A percentile compares a stretch with the other conserved stretches of the same genome.
These are phyloP conservation scores for Brachypodium distachyon DNA, from an alignment of 202 grass and related monocot genomes.

Conservation along the genomic window DNA sequence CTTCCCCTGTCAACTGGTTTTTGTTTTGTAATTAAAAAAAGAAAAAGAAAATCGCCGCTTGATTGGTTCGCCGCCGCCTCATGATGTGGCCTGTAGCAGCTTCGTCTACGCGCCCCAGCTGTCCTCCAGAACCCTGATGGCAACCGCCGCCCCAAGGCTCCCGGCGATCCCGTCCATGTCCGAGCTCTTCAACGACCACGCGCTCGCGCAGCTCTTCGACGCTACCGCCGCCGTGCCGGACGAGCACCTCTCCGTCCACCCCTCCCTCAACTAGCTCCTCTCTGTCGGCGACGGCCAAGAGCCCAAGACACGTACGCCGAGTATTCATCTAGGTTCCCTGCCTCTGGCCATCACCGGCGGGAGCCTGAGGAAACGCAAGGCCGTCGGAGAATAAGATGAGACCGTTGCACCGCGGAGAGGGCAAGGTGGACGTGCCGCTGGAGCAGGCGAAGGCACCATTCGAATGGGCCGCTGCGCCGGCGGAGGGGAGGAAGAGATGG, in stretches of 20 bases:
- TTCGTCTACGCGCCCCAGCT: conserved; percentile 6
- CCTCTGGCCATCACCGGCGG: not conserved
- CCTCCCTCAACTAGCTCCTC: conserved; percentile 36
- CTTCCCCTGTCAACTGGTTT: too few species aligned
- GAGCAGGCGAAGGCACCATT: too few species aligned
- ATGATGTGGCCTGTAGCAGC: too few species aligned
- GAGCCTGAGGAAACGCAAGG: conserved; percentile 37
- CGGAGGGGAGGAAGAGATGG: too few species aligned
- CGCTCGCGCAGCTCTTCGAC: conserved; percentile 30
- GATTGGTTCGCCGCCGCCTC: too few species aligned
- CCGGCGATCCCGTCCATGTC: conserved; percentile 17
- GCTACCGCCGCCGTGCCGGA: not conserved
- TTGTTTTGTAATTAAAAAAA: too few species aligned
- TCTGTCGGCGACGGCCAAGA: not conserved
- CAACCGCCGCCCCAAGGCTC: not conserved
- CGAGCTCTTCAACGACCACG: conserved; percentile 36
- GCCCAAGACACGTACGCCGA: not conserved
- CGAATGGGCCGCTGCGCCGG: too few species aligned
- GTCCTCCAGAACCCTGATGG: not conserved
- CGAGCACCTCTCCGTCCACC: conserved; percentile 28
- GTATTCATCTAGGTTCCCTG: not conserved
- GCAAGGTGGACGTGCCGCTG: too few species aligned
- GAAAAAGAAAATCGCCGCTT: too few species aligned
- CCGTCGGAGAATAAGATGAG: too few species aligned
- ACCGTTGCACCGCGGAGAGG: too few species aligned